phyloP scores from a whole-genome alignment of 2,329 filamentous ascomycete species.

The Colletotrichum abscissum region DNA sequence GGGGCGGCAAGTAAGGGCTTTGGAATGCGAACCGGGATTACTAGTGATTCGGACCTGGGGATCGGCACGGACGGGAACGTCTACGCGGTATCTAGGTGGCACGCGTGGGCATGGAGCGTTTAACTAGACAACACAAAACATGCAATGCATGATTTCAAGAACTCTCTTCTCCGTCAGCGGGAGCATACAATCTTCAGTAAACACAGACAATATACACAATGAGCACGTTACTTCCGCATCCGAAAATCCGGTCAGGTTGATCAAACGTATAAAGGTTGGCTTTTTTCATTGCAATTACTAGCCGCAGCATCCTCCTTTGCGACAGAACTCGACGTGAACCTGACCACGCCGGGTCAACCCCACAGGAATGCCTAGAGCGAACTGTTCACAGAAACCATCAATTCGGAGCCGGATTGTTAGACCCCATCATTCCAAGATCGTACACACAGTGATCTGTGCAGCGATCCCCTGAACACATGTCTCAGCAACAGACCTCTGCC shows the following conservation, averaged over 20 bases:
- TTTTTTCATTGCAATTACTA: slow-evolving; percentile 13
- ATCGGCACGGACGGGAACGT: slow-evolving; percentile 12
- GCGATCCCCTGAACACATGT: slow-evolving; percentile 5
- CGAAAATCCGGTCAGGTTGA: not conserved
- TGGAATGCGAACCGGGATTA: slow-evolving; percentile 11
- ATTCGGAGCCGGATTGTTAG: slow-evolving; percentile 10
- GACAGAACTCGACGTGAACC: not conserved
- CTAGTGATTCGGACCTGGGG: not conserved
- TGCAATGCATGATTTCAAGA: not conserved
- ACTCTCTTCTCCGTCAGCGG: not conserved
- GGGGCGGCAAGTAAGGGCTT: not conserved
- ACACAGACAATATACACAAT: too few relatives aligned
- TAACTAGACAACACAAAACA: not conserved
- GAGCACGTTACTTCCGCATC: too few relatives aligned
- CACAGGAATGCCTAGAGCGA: not conserved
- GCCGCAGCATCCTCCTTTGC: slow-evolving; percentile 9
- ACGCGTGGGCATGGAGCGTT: too few relatives aligned
- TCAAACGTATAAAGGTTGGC: not conserved
- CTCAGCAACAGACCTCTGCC: not conserved
- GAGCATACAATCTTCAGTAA: too few relatives aligned
- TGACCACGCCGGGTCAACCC: not conserved
- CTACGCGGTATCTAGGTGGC: not conserved
- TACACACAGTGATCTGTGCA: not conserved
- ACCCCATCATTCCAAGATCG: not conserved
- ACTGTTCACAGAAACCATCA: slow-evolving; percentile 7